Base-by-base conservation (phyloP, 31 red algal species). In the Porphyra umbilicalis region DNA sequence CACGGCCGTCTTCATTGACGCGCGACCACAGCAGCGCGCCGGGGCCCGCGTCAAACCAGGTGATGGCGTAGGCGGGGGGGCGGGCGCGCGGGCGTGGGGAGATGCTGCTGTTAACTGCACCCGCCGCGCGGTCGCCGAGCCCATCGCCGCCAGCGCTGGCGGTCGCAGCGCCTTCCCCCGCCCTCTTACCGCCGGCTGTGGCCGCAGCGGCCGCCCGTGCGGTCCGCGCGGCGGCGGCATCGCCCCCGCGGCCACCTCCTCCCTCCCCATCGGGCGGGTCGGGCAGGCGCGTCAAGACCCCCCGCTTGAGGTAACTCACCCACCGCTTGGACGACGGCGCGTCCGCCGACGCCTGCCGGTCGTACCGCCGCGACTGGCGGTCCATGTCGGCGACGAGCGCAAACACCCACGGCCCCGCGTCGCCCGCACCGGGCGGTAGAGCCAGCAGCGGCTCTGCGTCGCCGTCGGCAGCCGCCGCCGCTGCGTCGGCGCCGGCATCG, bases 281-380 rank as follows among this genome's bases (percentile, higher is more conserved):
- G 0, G 46, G 31, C 32, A 35, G 35, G 34, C 81, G 78, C 31
- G 76, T 35, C 32, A 94, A 39, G 30, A 85, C 75, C 33, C 92
- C 92, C 18, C 92, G 87, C 71, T 89, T 90, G 33, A 94, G 86
- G 78, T 83, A 94, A 34, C 88, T 90, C 38, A 91, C 85, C 92
- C 92, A 94, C n/a, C 75, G 75, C 35, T 80, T 87, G 35, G 82
- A 74, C 40, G 80, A 77, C 35, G 31, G 57, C 0, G 84, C 30
- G 25, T 16, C 36, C 20, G 77, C 32, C 32, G 33, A 57, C 20
- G 71, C 42, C 30, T 31, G 31, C 33, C 75, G 80, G 39, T 87
- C 82, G 33, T 79, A 38, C 25, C 85, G 77, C 77, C 81, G 83
- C 33, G 79, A 88, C 35, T 85, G 57, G 57, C 84, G 85, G 76